Evolutionary conservation across 2,329 filamentous ascomycete genomes (phyloP), one percentile per base, ranked within the genome.

Genomic region (Grosmannia clavigera): DNA sequence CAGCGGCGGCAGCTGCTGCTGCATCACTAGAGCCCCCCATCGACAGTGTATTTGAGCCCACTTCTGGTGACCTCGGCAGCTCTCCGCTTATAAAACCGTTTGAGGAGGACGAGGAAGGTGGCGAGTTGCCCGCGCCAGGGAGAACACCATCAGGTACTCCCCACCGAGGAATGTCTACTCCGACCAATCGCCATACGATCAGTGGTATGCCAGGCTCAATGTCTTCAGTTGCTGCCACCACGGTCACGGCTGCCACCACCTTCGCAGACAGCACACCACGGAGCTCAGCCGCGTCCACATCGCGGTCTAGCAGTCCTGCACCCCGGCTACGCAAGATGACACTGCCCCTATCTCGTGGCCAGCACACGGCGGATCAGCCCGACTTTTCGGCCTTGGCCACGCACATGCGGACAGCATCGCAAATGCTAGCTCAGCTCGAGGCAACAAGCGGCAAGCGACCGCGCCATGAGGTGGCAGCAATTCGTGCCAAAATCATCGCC

Each of bases 21-120:
- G 72, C 77, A 12, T 74, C 72, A 46, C 7, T 50, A 0, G 79
- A 81, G 50, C 71, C 75, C 2, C 69, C 73, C 11, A 70, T 79
- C 1, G 89, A 92, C 67, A 92, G 88, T 67, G 88, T 92, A 27
- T 90, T 94, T 68, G 89, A 94, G 72, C 89, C 89, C n/a, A 81
- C 81, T 0, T 88, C 82, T 43, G 89, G 89, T 46, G 89, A 94
- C 69, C 74, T 94, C 35, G 86, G 87, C 51, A 89, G 84, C 69
- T 88, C 88, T 11, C 82, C 85, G 12, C 75, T 90, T 65, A 77
- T 90, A 57, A 81, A 82, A 66, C 76, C 81, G 0, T 76, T 77
- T 35, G 80, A 80, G 27, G 80, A 80, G 27, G 75, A 76, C 3
- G 74, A 70, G 4, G 58, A 58, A 12, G 56, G 40, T 6, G 51